phyloP scores from a whole-genome alignment of 2,329 filamentous ascomycete genomes.

The Akanthomyces muscarius region DNA sequence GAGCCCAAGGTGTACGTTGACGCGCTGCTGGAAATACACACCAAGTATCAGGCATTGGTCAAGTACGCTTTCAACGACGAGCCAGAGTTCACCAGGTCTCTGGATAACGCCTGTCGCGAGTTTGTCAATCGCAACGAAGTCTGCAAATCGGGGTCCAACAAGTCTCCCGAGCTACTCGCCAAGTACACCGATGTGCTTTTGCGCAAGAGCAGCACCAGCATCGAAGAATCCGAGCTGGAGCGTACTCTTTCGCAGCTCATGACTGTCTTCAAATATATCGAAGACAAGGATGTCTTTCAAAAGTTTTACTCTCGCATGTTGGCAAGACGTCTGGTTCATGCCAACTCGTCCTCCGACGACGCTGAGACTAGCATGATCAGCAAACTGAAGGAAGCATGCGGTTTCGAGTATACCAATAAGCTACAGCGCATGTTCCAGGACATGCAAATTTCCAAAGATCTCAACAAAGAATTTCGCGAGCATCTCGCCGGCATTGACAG shows the following conservation, averaged over 20 bases:
- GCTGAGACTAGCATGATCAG: constrained; percentile 99
- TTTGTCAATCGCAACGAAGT: constrained; percentile 98
- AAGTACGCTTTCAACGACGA: constrained; percentile 92
- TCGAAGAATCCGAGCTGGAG: constrained; percentile 91
- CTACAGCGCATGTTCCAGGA: constrained; percentile 99
- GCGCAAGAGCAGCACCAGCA: constrained; percentile 87
- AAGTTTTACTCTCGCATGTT: constrained; percentile 99
- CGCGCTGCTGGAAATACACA: constrained; percentile 88
- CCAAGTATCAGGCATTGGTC: constrained; percentile 86
- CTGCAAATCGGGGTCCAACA: constrained; percentile 88
- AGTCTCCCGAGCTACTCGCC: constrained; percentile 88
- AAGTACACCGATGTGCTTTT: constrained; percentile 93
- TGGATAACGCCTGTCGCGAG: constrained; percentile 95
- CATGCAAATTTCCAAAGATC: constrained; percentile 97
- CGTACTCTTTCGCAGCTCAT: constrained; percentile 87
- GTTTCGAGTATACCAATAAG: constrained; percentile 99
- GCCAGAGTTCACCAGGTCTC: constrained; percentile 90
- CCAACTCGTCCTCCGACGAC: constrained; percentile 92
- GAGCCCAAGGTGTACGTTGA: constrained; percentile 98
- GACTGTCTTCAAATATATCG: constrained; percentile 99
- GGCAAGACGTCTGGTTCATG: constrained; percentile 89
- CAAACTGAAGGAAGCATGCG: constrained; percentile 97
- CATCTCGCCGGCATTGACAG: constrained; percentile 55
- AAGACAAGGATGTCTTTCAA: constrained; percentile 99
- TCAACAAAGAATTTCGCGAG: constrained; percentile 85